A percentile compares a stretch with the other conserved stretches of the same genome.
Conservation (phyloP, 768 basidiomycete species). For the Boletus reticuloceps region DNA sequence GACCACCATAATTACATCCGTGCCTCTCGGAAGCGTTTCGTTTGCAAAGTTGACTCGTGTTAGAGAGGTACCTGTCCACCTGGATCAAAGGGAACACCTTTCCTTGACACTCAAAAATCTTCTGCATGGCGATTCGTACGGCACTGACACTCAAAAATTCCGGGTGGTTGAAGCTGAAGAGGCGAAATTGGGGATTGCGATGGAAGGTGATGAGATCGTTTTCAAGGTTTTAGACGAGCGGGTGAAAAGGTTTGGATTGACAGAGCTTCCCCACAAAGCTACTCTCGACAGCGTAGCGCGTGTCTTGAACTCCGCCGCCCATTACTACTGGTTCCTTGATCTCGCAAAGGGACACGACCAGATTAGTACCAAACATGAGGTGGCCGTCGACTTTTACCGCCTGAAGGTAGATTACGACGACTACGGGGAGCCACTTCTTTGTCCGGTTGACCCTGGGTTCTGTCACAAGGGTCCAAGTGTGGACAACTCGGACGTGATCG, state of each 20-base stretch:
- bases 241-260: conserved; percentile 2
- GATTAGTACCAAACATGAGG: not conserved
- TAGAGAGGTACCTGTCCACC: conserved; percentile 1
- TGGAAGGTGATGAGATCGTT: not conserved
- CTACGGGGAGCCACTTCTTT: not conserved
- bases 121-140: not conserved
- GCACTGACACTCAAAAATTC: not conserved
- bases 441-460: not conserved
- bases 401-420: conserved; percentile 1
- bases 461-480: not conserved
- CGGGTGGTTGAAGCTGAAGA: not conserved
- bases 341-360: not conserved
- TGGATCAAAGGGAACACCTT: not conserved
- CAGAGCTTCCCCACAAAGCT: not conserved
- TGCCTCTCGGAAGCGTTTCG: not conserved
- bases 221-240: conserved; percentile 7
- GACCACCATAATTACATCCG: not conserved
- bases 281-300: not conserved
- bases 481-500: conserved; percentile 6
- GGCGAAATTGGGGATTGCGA: not conserved
- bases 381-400: conserved; percentile 12
- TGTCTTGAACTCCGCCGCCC: conserved; percentile 11
- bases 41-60: conserved; percentile 3
- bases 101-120: not conserved
- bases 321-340: conserved; percentile 21